These are phyloP conservation scores for Naganishia vaughanmartiniae DNA, from an alignment of 768 basidiomycete genomes.

Conservation along the genomic window DNA sequence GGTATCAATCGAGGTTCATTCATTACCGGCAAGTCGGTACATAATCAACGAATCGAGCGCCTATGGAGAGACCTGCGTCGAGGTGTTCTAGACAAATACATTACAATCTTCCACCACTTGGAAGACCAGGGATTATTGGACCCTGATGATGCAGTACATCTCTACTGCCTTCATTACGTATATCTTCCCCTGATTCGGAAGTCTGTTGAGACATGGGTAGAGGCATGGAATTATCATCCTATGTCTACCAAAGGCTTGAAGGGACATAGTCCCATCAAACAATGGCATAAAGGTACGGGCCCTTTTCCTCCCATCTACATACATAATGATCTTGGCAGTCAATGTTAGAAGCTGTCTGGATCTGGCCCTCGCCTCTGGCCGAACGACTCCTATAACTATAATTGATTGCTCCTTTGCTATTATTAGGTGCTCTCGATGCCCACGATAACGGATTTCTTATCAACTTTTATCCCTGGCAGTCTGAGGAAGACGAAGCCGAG, in stretches of 20 bases:
- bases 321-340: neutral
- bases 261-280: neutral
- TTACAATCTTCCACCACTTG: neutral
- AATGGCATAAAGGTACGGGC: neutral
- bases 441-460: neutral
- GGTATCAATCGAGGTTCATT: neutral
- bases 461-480: neutral
- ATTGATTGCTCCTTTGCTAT: neutral
- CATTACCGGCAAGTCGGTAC: neutral
- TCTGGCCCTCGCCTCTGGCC: neutral
- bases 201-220: neutral
- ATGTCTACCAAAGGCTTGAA: slow-evolving; percentile 1
- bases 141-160: neutral
- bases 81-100: neutral
- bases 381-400: neutral
- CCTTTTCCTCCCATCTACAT: too few relatives aligned
- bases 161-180: neutral
- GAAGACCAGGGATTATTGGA: neutral
- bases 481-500: neutral
- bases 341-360: neutral
- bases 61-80: neutral
- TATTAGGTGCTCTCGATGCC: neutral
- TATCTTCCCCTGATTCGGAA: neutral
- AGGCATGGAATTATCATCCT: neutral
- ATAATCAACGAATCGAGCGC: neutral